Conservation (phyloP, 1,284 basidiomycete genomes). For the Flammula alnicola region DNA sequence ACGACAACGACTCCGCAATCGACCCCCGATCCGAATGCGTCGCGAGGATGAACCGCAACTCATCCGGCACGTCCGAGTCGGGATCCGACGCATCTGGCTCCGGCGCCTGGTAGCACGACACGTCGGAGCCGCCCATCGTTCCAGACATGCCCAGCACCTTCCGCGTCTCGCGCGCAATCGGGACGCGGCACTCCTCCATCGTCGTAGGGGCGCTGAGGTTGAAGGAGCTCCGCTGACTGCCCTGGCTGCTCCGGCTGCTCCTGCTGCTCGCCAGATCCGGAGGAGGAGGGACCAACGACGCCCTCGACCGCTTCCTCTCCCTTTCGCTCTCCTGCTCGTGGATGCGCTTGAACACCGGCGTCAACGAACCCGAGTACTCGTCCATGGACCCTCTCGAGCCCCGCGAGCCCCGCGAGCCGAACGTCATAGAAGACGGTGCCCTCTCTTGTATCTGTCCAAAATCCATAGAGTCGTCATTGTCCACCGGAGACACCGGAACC, state of each 20-base stretch:
- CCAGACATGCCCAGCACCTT: conserved; percentile 63
- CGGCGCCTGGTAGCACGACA: no score
- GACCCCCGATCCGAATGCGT: conserved; percentile 48
- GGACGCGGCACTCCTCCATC: conserved; percentile 9
- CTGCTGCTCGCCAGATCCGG: neutral
- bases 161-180: conserved; percentile 39
- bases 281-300: neutral
- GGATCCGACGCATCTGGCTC: no score
- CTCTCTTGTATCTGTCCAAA: neutral
- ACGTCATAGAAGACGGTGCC: conserved; percentile 3
- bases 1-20: conserved; percentile 47
- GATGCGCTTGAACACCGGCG: conserved; percentile 51
- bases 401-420: neutral
- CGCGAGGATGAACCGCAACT: conserved; percentile 69
- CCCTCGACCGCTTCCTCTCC: conserved; percentile 1
- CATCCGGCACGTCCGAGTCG: conserved; percentile 77
- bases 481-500: neutral
- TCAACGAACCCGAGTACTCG: conserved; percentile 10
- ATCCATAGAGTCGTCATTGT: neutral
- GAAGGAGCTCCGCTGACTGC: neutral
- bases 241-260: conserved; percentile 26
- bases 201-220: neutral
- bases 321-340: conserved; percentile 16
- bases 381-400: neutral
- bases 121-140: conserved; percentile 64